A percentile compares a stretch with the other conserved stretches of the same genome.
These are phyloP conservation scores for Priceomyces medius DNA, from an alignment of 805 yeast genomes.

Conservation along the genomic window DNA sequence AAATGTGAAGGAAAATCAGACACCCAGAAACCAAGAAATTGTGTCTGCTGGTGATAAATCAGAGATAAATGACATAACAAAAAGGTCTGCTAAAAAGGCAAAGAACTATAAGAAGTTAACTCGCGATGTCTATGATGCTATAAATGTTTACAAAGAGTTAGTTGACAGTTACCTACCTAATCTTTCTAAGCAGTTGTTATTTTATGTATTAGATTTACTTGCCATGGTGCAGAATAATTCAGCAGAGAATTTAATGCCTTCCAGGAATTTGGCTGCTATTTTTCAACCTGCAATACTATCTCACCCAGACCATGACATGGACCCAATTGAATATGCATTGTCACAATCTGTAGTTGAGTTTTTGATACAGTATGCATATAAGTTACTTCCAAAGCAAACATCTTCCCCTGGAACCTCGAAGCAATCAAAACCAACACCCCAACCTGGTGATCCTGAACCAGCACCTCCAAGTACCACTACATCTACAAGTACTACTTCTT, in stretches of 20 bases:
- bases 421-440: slow-evolving; percentile 1
- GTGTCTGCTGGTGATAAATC: background rate
- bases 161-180: slow-evolving; percentile 67
- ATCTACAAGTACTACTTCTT: slow-evolving; percentile 16
- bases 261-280: slow-evolving; percentile 89
- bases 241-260: slow-evolving; percentile 82
- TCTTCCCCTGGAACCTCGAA: background rate
- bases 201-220: slow-evolving; percentile 82
- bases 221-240: slow-evolving; percentile 82
- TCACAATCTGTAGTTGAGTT: slow-evolving; percentile 87
- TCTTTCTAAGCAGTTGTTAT: slow-evolving; percentile 76
- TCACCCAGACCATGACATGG: slow-evolving; percentile 89
- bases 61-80: background rate
- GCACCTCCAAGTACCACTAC: slow-evolving; percentile 10
- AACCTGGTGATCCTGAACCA: slow-evolving; percentile 4
- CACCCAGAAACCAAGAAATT: background rate
- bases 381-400: slow-evolving; percentile 58
- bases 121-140: slow-evolving; percentile 64
- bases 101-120: slow-evolving; percentile 58
- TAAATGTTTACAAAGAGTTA: slow-evolving; percentile 66
- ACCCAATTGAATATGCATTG: slow-evolving; percentile 86
- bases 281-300: slow-evolving; percentile 96
- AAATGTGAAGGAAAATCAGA: background rate
- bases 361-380: slow-evolving; percentile 80
- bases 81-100: slow-evolving; percentile 21